Conservation (phyloP, 768 basidiomycete genomes). For the Pleurotus citrinopileatus region DNA sequence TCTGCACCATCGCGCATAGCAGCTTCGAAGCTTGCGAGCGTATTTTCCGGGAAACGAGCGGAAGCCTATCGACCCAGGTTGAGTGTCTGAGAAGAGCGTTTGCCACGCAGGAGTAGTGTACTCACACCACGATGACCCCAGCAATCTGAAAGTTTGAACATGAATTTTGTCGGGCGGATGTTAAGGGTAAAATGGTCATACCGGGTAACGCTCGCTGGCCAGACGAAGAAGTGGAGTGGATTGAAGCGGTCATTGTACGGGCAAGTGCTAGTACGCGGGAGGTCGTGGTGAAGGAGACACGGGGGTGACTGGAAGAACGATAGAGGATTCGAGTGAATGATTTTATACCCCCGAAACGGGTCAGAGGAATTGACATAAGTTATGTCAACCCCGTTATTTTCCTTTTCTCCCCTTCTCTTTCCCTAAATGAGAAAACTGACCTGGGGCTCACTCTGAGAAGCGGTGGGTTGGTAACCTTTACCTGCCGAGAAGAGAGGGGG, state of each 20-base stretch:
- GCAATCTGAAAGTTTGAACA: slow-evolving; percentile 50
- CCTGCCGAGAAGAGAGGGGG: not conserved
- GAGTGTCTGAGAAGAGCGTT: not conserved
- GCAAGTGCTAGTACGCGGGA: not conserved
- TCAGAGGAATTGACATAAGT: slow-evolving; percentile 5
- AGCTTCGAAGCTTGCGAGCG: slow-evolving; percentile 90
- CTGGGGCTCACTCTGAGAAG: not conserved
- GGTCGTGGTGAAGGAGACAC: not conserved
- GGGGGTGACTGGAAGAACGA: not conserved
- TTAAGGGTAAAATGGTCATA: slow-evolving; percentile 13
- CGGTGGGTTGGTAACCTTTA: no score
- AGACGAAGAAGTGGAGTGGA: slow-evolving; percentile 5
- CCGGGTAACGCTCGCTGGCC: slow-evolving; percentile 26
- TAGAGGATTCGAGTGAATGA: not conserved
- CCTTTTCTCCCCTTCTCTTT: not conserved
- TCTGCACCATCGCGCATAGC: slow-evolving; percentile 95
- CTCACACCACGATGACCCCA: slow-evolving; percentile 55
- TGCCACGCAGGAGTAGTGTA: not conserved
- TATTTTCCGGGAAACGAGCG: slow-evolving; percentile 88
- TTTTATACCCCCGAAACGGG: slow-evolving; percentile 2
- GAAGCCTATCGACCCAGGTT: slow-evolving; percentile 58
- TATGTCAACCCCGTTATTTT: not conserved
- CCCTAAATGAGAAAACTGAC: slow-evolving; percentile 1
- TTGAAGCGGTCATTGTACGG: not conserved
- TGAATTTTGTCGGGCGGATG: slow-evolving; percentile 4